Evolutionary conservation across 768 basidiomycete species (phyloP).

Genomic region (Pleurotus pulmonarius): DNA sequence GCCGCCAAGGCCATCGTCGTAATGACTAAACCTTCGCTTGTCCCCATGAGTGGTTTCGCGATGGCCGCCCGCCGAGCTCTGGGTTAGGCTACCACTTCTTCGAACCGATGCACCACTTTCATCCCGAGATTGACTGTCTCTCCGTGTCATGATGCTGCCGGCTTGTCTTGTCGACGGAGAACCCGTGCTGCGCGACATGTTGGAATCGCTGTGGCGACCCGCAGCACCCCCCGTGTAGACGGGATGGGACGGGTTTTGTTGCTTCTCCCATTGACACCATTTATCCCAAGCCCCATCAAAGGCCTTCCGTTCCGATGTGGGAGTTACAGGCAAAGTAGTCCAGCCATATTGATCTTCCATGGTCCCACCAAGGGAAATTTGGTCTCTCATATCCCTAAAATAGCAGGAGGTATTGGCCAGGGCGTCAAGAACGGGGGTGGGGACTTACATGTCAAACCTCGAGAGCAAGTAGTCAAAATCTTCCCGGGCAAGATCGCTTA

Average conservation of each 20-base stretch:
- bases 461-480: slow-evolving; percentile 59
- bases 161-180: neutral
- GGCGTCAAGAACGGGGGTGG: too few relatives aligned
- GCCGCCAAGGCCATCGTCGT: slow-evolving; percentile 1
- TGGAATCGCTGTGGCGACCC: neutral
- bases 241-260: slow-evolving; percentile 20
- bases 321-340: slow-evolving; percentile 33
- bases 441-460: slow-evolving; percentile 59
- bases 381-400: slow-evolving; percentile 62
- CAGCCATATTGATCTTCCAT: slow-evolving; percentile 50
- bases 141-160: neutral
- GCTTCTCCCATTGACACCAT: slow-evolving; percentile 48
- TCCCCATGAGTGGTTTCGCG: neutral
- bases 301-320: slow-evolving; percentile 46
- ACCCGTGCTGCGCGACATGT: slow-evolving; percentile 3
- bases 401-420: neutral
- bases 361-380: slow-evolving; percentile 41
- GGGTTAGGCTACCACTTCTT: slow-evolving; percentile 3
- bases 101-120: neutral
- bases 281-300: slow-evolving; percentile 56
- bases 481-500: slow-evolving; percentile 50
- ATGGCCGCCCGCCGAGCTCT: neutral
- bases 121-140: neutral
- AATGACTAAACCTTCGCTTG: slow-evolving; percentile 4
- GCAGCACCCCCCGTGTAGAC: slow-evolving; percentile 7